Evolutionary conservation across 208 protist species (phyloP), one percentile per base, ranked within the genome.

Genomic region (Acanthamoeba lenticulata): DNA sequence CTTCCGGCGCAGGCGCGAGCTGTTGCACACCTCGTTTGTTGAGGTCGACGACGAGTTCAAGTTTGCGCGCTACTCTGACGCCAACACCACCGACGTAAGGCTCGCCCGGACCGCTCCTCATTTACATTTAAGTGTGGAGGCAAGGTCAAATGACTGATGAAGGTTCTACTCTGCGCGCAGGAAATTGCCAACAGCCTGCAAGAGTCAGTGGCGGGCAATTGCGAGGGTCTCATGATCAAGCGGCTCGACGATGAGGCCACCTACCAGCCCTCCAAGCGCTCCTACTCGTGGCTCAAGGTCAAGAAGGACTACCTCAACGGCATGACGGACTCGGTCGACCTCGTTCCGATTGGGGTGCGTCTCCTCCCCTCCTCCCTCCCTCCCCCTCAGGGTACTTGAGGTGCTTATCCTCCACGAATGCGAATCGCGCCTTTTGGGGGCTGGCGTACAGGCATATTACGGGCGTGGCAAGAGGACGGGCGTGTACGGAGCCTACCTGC

Each of bases 161-260:
- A n/a, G n/a, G n/a, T n/a, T n/a, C n/a, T 34, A 27, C n/a, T 44
- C 40, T 47, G 34, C 44, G 32, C n/a, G 34, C 34, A 90, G 44
- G 89, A 93, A 38, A 99, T 99, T 67, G 96, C 99, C 81, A 95
- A 95, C 27, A 99, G 99, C 89, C 96, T 99, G 2, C 97, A 99
- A 36, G 96, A 99, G 67, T 67, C 95, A 1, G 55, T 98, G 15
- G 67, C 90, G 4, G 94, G 90, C 36, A 96, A 97, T 60, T 98
- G 95, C 55, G 96, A 99, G 96, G 99, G 99, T 6, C 97, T 99
- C 3, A 99, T 99, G 99, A 97, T 99, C 49, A 99, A 99, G 96
- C 99, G 98, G 32, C 97, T 99, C 6, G 95, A 98, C 42, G 97
- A 98, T 65, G 98, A 99, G 36, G 97, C 98, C 0, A 96, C 94